Conservation (phyloP, 2,329 filamentous ascomycete species). For the Fusarium sterilihyphosum region DNA sequence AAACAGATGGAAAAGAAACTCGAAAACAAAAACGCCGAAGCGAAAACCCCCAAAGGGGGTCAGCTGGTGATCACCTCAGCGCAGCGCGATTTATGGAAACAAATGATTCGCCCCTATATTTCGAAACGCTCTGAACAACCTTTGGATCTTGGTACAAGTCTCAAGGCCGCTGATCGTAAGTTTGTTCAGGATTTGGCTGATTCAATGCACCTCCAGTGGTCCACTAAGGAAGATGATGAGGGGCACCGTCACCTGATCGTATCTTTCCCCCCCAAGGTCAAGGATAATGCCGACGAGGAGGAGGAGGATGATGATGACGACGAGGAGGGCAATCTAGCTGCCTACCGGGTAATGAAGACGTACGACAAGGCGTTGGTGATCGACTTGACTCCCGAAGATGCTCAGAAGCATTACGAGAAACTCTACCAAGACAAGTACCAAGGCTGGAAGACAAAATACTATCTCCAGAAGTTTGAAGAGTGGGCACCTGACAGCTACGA, state of each 20-base stretch:
- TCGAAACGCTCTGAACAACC: constrained; percentile 71
- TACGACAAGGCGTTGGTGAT: constrained; percentile 92
- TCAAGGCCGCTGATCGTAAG: constrained; percentile 87
- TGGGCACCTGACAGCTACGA: constrained; percentile 84
- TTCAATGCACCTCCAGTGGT: constrained; percentile 66
- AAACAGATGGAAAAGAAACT: constrained; percentile 78
- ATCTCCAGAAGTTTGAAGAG: constrained; percentile 84
- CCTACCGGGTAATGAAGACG: constrained; percentile 84
- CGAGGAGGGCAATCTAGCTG: constrained; percentile 86
- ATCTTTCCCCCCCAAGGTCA: constrained; percentile 56
- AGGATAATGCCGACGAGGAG: constrained; percentile 59
- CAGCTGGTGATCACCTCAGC: constrained; percentile 79
- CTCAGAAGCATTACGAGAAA: constrained; percentile 79
- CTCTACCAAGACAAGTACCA: constrained; percentile 92
- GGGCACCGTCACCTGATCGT: constrained; percentile 64
- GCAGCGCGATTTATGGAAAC: constrained; percentile 85
- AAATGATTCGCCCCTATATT: constrained; percentile 83
- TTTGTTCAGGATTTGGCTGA: constrained; percentile 90
- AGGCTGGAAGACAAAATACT: constrained; percentile 95
- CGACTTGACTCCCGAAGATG: constrained; percentile 81
- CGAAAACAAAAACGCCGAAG: constrained; percentile 65
- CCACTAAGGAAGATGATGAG: constrained; percentile 65
- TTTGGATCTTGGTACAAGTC: constrained; percentile 76
- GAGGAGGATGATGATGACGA: constrained; percentile 61
- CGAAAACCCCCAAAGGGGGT: constrained; percentile 62